These are phyloP conservation scores for Cercospora sesami DNA, from an alignment of 2,329 filamentous ascomycete genomes.

Conservation along the genomic window DNA sequence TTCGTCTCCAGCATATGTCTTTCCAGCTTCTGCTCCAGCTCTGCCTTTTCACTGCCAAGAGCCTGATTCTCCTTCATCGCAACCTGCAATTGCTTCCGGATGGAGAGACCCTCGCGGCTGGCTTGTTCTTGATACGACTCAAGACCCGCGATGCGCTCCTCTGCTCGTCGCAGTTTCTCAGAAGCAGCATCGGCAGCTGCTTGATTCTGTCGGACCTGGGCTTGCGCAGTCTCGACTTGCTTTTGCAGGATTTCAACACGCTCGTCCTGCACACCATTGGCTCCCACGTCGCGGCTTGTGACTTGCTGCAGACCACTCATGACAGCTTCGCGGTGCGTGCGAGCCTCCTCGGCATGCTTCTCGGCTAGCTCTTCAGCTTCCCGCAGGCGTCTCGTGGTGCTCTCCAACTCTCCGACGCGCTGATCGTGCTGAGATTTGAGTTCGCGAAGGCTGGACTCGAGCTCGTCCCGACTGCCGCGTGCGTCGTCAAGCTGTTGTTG, in stretches of 20 bases:
- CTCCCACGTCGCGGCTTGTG: slow-evolving; percentile 52
- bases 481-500: slow-evolving; percentile 85
- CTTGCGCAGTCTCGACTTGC: slow-evolving; percentile 76
- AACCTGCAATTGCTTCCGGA: slow-evolving; percentile 84
- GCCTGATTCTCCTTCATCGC: slow-evolving; percentile 79
- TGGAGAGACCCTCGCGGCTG: slow-evolving; percentile 85
- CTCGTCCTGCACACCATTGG: slow-evolving; percentile 56
- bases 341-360: slow-evolving; percentile 82
- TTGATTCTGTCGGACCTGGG: slow-evolving; percentile 83
- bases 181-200: slow-evolving; percentile 81
- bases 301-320: slow-evolving; percentile 79
- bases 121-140: slow-evolving; percentile 98
- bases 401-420: slow-evolving; percentile 73
- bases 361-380: slow-evolving; percentile 88
- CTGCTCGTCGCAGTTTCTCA: slow-evolving; percentile 85
- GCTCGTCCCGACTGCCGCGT: slow-evolving; percentile 68
- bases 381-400: slow-evolving; percentile 68
- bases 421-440: slow-evolving; percentile 82
- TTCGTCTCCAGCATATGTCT: slow-evolving; percentile 91
- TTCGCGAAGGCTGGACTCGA: slow-evolving; percentile 73
- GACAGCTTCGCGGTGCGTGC: slow-evolving; percentile 79
- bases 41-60: slow-evolving; percentile 76
- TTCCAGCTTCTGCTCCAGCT: slow-evolving; percentile 78
- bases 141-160: slow-evolving; percentile 93
- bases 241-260: slow-evolving; percentile 72